Evolutionary conservation across 2,329 filamentous ascomycete genomes (phyloP), one percentile per base, ranked within the genome.

Genomic region (Gyromitra esculenta): DNA sequence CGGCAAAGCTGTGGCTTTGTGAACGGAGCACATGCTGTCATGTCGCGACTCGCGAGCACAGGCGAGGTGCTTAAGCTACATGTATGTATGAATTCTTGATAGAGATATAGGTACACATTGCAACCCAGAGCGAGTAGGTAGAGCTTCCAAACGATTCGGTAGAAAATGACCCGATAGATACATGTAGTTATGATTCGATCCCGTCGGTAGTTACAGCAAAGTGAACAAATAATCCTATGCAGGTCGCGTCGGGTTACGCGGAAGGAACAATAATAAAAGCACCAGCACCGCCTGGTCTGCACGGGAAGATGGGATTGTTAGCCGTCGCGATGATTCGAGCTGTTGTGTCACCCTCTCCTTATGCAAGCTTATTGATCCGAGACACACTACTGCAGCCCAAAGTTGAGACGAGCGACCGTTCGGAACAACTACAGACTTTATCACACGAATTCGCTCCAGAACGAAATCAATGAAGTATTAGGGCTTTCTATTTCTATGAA

Each of bases 401-500:
- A 50, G 8, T 25, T 9, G n/a, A 18, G 18, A 52, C 3, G n/a
- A 15, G 48, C 2, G 5, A 52, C 48, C 8, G 15, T 43, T 52
- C 54, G 15, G n/a, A 68, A 41, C 39, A 31, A 13, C 41, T 15
- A 5, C n/a, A 31, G 11, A 52, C 18, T 1, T 15, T 57, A 48
- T 8, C 18, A 50, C 25, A 52, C 43, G 35, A 63, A 52, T n/a
- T 15, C 43, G 18, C n/a, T 18, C 41, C 15, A 41, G 59, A 39
- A 48, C 52, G 15, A 15, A 41, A 15, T 52, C 1, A 60, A 50
- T 31, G 50, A 73, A 73, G 59, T 57, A 75, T 71, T 75, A 70
- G 65, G 63, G 65, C 45, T 21, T 70, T 75, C n/a, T 71, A 75
- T 70, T 75, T 75, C 65, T 75, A 75, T 48, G 48, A 70, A 75